phyloP scores from a whole-genome alignment of 2,329 filamentous ascomycete species.

The Calonectria leucothoes region DNA sequence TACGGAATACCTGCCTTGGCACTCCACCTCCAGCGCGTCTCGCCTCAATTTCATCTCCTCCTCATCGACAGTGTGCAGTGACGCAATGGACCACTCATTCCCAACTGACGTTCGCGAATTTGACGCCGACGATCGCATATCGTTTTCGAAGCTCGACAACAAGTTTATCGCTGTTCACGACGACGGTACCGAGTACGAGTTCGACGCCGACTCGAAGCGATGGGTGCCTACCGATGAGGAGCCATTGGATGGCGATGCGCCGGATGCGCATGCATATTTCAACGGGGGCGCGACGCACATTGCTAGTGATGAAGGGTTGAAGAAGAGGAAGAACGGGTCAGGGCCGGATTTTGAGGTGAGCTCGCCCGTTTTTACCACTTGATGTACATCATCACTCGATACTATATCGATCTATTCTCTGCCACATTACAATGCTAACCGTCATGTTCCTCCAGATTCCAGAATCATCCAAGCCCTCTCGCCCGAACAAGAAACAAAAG shows the following conservation, averaged over 20 bases:
- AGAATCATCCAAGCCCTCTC: conserved; percentile 50
- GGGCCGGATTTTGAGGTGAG: conserved; percentile 57
- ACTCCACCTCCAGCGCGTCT: conserved; percentile 12
- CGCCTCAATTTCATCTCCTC: not conserved
- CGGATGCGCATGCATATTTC: conserved; percentile 53
- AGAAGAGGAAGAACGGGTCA: conserved; percentile 57
- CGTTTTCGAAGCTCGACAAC: conserved; percentile 84
- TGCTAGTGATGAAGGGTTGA: conserved; percentile 41
- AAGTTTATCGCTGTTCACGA: conserved; percentile 89
- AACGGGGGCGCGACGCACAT: conserved; percentile 39
- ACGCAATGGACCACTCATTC: conserved; percentile 54
- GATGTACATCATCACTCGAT: not conserved
- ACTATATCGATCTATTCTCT: not conserved
- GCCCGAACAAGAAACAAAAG: conserved; percentile 59
- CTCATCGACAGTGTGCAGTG: not conserved
- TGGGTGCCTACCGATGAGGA: conserved; percentile 77
- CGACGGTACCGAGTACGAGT: conserved; percentile 87
- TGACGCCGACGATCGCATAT: conserved; percentile 83
- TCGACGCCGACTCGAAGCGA: conserved; percentile 74
- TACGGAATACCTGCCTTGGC: conserved; percentile 16
- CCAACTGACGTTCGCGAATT: conserved; percentile 76
- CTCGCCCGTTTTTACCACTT: conserved; percentile 6
- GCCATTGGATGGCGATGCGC: conserved; percentile 50
- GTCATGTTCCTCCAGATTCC: conserved; percentile 28
- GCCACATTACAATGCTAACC: conserved; percentile 19